Evolutionary conservation across 805 yeast genomes (phyloP).

Genomic region (Yamadazyma takamatsuzukensis): DNA sequence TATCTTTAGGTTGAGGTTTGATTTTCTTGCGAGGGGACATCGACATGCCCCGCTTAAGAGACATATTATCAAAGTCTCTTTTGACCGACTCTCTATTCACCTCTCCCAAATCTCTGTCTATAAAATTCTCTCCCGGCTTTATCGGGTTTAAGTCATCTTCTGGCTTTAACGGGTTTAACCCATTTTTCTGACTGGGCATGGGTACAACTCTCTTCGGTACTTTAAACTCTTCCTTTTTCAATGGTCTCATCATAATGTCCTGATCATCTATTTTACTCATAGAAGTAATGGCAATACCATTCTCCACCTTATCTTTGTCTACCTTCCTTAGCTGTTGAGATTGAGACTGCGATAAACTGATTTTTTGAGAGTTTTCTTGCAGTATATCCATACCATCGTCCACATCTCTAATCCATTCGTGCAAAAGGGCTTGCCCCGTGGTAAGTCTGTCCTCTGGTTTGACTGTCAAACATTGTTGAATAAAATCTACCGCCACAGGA

Average conservation of each 20-base stretch:
- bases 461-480: conserved; percentile 67
- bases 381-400: conserved; percentile 14
- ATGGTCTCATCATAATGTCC: conserved; percentile 41
- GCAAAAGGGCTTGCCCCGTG: conserved; percentile 72
- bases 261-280: conserved; percentile 38
- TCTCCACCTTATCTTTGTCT: conserved; percentile 24
- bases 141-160: too few species aligned
- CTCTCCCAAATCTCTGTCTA: conserved; percentile 2
- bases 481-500: conserved; percentile 65
- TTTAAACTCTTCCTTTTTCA: conserved; percentile 35
- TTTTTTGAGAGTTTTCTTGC: conserved; percentile 17
- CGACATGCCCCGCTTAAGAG: too few species aligned
- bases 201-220: conserved; percentile 43
- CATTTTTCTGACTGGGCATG: too few species aligned
- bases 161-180: not conserved
- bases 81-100: not conserved
- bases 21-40: not conserved
- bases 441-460: conserved; percentile 70
- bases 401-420: conserved; percentile 67
- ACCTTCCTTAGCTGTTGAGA: conserved; percentile 56
- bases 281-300: conserved; percentile 29
- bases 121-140: not conserved
- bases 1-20: conserved; percentile 45
- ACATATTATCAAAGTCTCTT: too few species aligned
- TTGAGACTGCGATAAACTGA: conserved; percentile 68